Base-by-base conservation (phyloP, 2,329 filamentous ascomycete genomes). In the Hypoxylon sp. region DNA sequence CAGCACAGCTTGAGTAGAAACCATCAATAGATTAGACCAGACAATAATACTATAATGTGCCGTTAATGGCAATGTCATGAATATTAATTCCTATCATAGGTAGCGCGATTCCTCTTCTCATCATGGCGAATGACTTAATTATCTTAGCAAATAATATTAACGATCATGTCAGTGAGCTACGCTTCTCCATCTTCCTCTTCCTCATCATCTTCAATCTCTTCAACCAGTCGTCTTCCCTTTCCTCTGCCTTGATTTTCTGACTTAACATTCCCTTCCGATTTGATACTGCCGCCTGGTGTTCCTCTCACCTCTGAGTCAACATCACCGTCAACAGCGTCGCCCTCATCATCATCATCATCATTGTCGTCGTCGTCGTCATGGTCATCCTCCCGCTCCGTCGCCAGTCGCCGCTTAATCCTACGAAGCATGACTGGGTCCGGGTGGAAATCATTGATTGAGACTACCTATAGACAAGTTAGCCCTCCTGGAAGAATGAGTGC, bases 401-500 rank as follows among this genome's bases (percentile, higher is more conserved):
- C 73, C 63, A 74, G 66, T 26, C 84, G 81, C 5, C 89, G 86
- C 77, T 86, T 83, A 59, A 92, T 87, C 72, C 85, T 85, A 42
- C 89, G 86, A 24, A 86, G 77, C 66, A 91, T 82, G 13, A 87
- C 78, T 47, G 84, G 81, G 71, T 92, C 89, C 17, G 83, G 80
- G 66, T 83, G 84, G 62, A 92, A 84, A 71, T 92, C 88, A 0
- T 79, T 72, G 11, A 82, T 77, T 0, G 80, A 80, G 51, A 91
- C 81, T 62, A 80, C 82, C 86, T 89, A 59, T 17, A 29, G 13
- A 9, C 3, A 53, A 26, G 37, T 58, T 31, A 48, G 11, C 10
- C 14, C 1, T 14, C 51, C 74, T 35, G 24, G n/a, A 9, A 73
- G 65, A 17, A 58, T 13, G 19, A 9, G 2, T 6, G 17, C 26